phyloP scores from a whole-genome alignment of 129 eudicot species.

The Calendula officinalis region DNA sequence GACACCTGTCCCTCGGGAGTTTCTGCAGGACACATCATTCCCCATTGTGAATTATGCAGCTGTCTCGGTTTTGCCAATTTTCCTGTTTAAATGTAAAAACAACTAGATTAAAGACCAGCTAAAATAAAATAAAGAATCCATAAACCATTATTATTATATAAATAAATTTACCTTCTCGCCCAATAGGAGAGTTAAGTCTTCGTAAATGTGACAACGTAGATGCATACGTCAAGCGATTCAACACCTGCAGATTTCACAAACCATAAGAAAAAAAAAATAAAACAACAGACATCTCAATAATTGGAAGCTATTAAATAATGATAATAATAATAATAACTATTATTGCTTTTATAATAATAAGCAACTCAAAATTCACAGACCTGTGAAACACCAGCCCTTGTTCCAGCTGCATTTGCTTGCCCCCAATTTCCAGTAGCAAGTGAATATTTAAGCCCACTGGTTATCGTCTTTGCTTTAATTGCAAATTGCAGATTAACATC shows the following conservation, averaged over 20 bases:
- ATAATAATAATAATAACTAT: background rate
- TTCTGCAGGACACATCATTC: conserved; percentile 99
- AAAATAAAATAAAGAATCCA: background rate
- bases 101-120: background rate
- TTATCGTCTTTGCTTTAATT: conserved; percentile 93
- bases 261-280: conserved; percentile 1
- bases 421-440: conserved; percentile 99
- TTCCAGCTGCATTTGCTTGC: conserved; percentile 96
- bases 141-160: background rate
- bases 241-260: conserved; percentile 50
- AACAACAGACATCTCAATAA: conserved; percentile 9
- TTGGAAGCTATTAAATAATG: background rate
- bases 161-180: conserved; percentile 71
- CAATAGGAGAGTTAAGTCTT: conserved; percentile 90
- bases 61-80: conserved; percentile 96
- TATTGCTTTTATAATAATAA: background rate
- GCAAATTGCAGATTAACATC: conserved; percentile 94
- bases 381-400: conserved; percentile 97
- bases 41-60: conserved; percentile 98
- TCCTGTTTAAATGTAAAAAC: conserved; percentile 35
- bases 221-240: conserved; percentile 92
- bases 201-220: conserved; percentile 93
- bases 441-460: conserved; percentile 91
- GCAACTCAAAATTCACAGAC: conserved; percentile 25
- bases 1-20: conserved; percentile 95